Evolutionary conservation across 345 rosid genomes (phyloP).

Genomic region (Gossypium stocksii): DNA sequence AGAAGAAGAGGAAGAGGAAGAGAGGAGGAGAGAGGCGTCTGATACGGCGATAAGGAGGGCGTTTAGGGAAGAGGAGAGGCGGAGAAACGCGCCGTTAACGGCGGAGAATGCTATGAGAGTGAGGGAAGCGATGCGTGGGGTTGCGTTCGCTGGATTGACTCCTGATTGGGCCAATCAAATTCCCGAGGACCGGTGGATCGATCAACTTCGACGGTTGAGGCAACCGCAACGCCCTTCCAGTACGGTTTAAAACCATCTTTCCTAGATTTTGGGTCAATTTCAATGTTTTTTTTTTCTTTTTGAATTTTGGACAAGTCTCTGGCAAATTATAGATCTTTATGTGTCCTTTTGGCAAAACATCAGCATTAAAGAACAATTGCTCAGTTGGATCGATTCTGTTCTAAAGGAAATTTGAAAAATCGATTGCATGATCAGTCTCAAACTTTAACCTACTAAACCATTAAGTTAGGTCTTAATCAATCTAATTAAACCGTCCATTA

Average conservation of each 20-base stretch:
- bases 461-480: too few species aligned
- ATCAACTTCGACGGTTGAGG: constrained; percentile 55
- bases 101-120: constrained; percentile 57
- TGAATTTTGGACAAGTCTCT: neutral
- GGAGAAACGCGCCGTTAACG: constrained; percentile 66
- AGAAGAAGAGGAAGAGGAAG: constrained; percentile 35
- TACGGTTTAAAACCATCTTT: constrained; percentile 12
- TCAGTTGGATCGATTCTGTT: too few species aligned
- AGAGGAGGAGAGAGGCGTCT: constrained; percentile 30
- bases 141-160: constrained; percentile 58
- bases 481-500: too few species aligned
- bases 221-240: constrained; percentile 23
- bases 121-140: constrained; percentile 82
- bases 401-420: too few species aligned
- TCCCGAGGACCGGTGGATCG: constrained; percentile 74
- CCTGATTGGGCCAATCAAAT: constrained; percentile 71
- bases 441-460: too few species aligned
- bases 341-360: too few species aligned
- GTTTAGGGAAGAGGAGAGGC: constrained; percentile 67
- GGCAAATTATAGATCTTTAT: too few species aligned
- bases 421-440: too few species aligned
- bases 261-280: neutral
- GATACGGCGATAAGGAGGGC: constrained; percentile 46
- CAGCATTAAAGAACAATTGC: too few species aligned
- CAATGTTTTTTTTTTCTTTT: neutral